Percentiles rank a stretch among this genome's conserved stretches.
phyloP scores from a whole-genome alignment of 2,329 filamentous ascomycete species.

The Phaeophleospora eucalypticola region DNA sequence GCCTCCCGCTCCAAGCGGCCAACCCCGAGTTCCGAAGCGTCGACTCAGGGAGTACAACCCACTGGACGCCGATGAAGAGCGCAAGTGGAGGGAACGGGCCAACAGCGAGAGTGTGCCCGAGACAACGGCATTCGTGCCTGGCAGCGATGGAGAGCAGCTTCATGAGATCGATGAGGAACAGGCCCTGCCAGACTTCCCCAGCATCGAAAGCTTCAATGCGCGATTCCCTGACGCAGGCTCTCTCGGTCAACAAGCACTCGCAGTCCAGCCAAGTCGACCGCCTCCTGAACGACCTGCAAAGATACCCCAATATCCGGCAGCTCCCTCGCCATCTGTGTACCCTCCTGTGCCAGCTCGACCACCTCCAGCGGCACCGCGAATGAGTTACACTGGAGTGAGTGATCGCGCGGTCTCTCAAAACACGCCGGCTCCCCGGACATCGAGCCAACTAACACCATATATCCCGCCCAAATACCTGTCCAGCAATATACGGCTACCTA shows the following conservation, averaged over 20 bases:
- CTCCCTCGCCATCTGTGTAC: conserved; percentile 30
- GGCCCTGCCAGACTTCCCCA: conserved; percentile 16
- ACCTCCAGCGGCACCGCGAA: conserved; percentile 52
- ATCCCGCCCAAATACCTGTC: conserved; percentile 43
- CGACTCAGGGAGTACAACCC: conserved; percentile 61
- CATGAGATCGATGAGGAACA: conserved; percentile 33
- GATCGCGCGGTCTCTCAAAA: conserved; percentile 47
- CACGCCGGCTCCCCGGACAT: conserved; percentile 32
- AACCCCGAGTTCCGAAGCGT: conserved; percentile 53
- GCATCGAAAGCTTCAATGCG: conserved; percentile 76
- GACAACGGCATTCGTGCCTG: conserved; percentile 30
- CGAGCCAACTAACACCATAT: conserved; percentile 40
- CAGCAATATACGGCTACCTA: conserved; percentile 48
- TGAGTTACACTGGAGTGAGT: conserved; percentile 77
- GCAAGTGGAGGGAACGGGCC: conserved; percentile 73
- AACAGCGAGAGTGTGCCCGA: conserved; percentile 58
- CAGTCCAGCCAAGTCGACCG: conserved; percentile 24
- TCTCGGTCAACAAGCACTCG: conserved; percentile 54
- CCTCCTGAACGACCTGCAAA: conserved; percentile 32
- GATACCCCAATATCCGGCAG: conserved; percentile 28
- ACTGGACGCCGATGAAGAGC: conserved; percentile 75
- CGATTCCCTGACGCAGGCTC: conserved; percentile 70
- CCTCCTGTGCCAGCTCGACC: conserved; percentile 57
- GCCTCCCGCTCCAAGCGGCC: conserved; percentile 44
- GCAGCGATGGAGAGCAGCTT: conserved; percentile 42